Evolutionary conservation across 306 rosid species (phyloP).

Genomic region (Quercus parvula): DNA sequence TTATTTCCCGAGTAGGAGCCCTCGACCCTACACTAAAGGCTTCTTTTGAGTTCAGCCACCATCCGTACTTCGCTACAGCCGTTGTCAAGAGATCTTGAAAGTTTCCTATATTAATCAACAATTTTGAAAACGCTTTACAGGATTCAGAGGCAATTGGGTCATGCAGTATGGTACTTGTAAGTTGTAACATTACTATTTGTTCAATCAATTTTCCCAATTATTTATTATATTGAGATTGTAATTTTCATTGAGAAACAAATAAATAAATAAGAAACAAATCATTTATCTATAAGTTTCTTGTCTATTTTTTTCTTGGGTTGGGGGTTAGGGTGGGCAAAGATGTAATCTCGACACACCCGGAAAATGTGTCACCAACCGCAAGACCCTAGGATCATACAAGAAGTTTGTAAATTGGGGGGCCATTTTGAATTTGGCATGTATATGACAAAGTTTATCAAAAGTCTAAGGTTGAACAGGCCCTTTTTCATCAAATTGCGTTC

Average conservation of each 20-base stretch:
- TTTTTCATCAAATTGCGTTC: no score
- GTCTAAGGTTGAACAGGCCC: no score
- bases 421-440: no score
- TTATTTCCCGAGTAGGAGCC: conserved; percentile 62
- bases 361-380: background rate
- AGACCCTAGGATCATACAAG: background rate
- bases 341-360: background rate
- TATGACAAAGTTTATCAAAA: no score
- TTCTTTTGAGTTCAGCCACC: conserved; percentile 74
- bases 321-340: background rate
- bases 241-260: conserved; percentile 27
- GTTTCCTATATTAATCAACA: conserved; percentile 25
- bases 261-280: background rate
- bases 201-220: conserved; percentile 33
- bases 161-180: conserved; percentile 40
- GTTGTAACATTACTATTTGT: conserved; percentile 39
- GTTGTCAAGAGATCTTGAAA: conserved; percentile 79
- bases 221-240: conserved; percentile 42
- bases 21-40: conserved; percentile 71
- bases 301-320: background rate
- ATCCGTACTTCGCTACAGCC: conserved; percentile 83
- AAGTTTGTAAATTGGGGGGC: no score
- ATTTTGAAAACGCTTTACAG: conserved; percentile 44
- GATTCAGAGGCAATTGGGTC: conserved; percentile 35
- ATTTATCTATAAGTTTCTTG: background rate